phyloP scores from a whole-genome alignment of 257 asterid species.

The Solanum ossicruentum region DNA sequence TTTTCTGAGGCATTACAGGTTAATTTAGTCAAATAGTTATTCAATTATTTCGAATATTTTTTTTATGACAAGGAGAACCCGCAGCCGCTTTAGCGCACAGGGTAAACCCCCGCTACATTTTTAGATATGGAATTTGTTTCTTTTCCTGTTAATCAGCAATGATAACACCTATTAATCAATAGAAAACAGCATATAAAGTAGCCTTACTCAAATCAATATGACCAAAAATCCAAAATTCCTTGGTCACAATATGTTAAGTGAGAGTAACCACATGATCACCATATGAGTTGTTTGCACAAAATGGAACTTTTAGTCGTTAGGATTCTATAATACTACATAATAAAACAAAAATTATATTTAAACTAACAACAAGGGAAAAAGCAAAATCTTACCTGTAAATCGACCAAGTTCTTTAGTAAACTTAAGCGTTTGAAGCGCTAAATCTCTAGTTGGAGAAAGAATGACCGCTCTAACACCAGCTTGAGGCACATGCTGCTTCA shows the following conservation, averaged over 20 bases:
- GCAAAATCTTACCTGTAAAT: constrained; percentile 47
- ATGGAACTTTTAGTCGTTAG: not conserved
- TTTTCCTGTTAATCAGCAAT: too few relatives aligned
- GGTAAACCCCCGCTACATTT: too few relatives aligned
- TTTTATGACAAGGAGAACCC: too few relatives aligned
- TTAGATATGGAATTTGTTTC: too few relatives aligned
- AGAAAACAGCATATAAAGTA: not conserved
- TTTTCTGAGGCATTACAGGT: not conserved
- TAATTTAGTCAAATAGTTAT: not conserved
- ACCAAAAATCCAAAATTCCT: not conserved
- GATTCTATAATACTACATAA: not conserved
- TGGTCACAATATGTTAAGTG: not conserved
- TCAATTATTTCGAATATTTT: too few relatives aligned
- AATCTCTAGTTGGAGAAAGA: constrained; percentile 84
- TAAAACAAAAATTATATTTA: too few relatives aligned
- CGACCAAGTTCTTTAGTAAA: constrained; percentile 73
- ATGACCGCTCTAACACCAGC: constrained; percentile 84
- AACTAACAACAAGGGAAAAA: not conserved
- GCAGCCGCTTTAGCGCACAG: too few relatives aligned
- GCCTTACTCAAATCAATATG: too few relatives aligned
- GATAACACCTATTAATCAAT: not conserved
- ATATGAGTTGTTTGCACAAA: not conserved
- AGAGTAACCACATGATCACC: too few relatives aligned
- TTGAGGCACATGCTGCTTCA: constrained; percentile 81
- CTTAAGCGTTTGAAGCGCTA: constrained; percentile 88